A percentile compares a stretch with the other conserved stretches of the same genome.
phyloP scores from a whole-genome alignment of 495 filamentous ascomycete species.

The Penicillium odoratum region DNA sequence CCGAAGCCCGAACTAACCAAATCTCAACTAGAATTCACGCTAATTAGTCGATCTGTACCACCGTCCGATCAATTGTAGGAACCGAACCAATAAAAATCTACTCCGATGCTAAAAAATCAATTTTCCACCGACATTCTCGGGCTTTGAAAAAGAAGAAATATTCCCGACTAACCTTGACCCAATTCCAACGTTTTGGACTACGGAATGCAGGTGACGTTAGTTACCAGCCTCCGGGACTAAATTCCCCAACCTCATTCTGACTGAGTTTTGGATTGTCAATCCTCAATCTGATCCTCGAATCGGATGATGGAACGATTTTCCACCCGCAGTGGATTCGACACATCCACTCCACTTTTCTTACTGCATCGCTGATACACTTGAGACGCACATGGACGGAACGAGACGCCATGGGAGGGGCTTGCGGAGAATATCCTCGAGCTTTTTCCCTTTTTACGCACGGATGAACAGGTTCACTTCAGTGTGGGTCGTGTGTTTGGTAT shows the following conservation, averaged over 20 bases:
- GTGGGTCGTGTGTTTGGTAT: too few species aligned
- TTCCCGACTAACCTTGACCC: too few species aligned
- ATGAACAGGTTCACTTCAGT: too few species aligned
- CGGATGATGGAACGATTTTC: slow-evolving; percentile 8
- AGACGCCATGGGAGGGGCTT: slow-evolving; percentile 6
- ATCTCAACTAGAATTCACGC: background rate
- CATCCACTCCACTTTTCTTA: slow-evolving; percentile 11
- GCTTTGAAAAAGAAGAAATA: background rate
- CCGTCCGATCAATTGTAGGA: background rate
- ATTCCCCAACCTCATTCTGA: background rate
- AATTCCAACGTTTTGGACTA: background rate
- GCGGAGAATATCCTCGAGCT: background rate
- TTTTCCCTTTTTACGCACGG: too few species aligned
- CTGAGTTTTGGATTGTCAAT: background rate
- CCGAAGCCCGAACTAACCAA: background rate
- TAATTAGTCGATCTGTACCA: background rate
- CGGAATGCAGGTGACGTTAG: background rate
- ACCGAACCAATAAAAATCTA: background rate
- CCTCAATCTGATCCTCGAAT: slow-evolving; percentile 21
- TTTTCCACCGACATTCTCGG: background rate
- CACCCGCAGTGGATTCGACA: slow-evolving; percentile 17
- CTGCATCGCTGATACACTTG: slow-evolving; percentile 14
- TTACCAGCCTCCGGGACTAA: too few species aligned
- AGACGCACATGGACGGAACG: slow-evolving; percentile 26
- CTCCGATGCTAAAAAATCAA: background rate